Evolutionary conservation across 2,329 filamentous ascomycete species (phyloP).

Genomic region (Aspergillus texensis): DNA sequence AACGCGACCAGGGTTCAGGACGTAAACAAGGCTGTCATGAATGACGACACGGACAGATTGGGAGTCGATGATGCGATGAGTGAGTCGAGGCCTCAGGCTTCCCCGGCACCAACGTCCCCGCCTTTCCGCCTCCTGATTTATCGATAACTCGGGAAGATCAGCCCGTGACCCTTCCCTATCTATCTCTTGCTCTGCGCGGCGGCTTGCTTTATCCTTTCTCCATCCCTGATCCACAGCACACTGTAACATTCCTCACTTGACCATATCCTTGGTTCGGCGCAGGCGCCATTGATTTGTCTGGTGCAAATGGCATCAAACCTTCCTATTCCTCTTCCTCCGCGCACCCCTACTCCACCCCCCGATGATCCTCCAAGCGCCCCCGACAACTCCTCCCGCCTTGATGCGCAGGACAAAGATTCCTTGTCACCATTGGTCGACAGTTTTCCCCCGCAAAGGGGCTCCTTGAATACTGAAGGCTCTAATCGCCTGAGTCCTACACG

Average conservation of each 20-base stretch:
- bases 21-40: not conserved
- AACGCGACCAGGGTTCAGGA: not conserved
- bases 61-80: slow-evolving; percentile 29
- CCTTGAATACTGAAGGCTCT: slow-evolving; percentile 22
- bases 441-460: slow-evolving; percentile 32
- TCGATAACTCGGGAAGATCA: slow-evolving; percentile 8
- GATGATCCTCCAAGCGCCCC: slow-evolving; percentile 44
- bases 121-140: slow-evolving; percentile 16
- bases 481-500: slow-evolving; percentile 38
- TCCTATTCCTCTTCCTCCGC: slow-evolving; percentile 62
- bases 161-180: not conserved
- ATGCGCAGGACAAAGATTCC: slow-evolving; percentile 47
- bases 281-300: not conserved
- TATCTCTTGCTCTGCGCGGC: not conserved
- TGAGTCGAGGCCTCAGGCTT: slow-evolving; percentile 27
- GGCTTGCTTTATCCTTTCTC: not conserved
- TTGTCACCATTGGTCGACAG: slow-evolving; percentile 51
- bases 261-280: not conserved
- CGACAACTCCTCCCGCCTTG: slow-evolving; percentile 24
- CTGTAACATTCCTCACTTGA: not conserved
- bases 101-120: slow-evolving; percentile 3
- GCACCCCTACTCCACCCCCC: slow-evolving; percentile 66
- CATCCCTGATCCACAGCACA: not conserved
- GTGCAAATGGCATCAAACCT: slow-evolving; percentile 60
- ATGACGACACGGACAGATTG: slow-evolving; percentile 12